Evolutionary conservation across 208 protist genomes (phyloP).

Genomic region (Crithidia thermophila): DNA sequence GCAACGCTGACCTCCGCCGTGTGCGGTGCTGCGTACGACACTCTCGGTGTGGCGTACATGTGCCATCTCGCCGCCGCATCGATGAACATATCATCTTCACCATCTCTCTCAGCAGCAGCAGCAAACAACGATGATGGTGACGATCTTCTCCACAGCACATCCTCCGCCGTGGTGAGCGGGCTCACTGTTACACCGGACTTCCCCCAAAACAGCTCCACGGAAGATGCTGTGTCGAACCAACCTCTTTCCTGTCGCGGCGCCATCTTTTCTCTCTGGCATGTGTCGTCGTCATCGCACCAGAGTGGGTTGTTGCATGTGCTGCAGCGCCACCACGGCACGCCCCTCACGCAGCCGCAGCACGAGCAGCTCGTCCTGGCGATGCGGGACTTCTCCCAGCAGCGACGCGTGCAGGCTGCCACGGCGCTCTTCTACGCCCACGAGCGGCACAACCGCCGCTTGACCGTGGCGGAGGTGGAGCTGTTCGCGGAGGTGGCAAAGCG

Average conservation of each 20-base stretch:
- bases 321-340: slow-evolving; percentile 19
- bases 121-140: neutral
- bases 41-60: slow-evolving; percentile 2
- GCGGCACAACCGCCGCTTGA: slow-evolving; percentile 29
- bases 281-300: neutral
- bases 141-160: too few species aligned
- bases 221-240: too few species aligned
- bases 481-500: slow-evolving; percentile 50
- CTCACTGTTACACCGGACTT: too few species aligned
- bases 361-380: slow-evolving; percentile 39
- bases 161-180: too few species aligned
- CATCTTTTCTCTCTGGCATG: neutral
- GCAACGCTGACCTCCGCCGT: neutral
- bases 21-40: slow-evolving; percentile 8
- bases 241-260: neutral
- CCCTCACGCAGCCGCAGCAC: slow-evolving; percentile 38
- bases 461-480: slow-evolving; percentile 40
- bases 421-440: slow-evolving; percentile 48
- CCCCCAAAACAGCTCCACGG: neutral
- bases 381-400: slow-evolving; percentile 24
- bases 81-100: too few species aligned
- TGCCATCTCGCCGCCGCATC: slow-evolving; percentile 27
- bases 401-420: slow-evolving; percentile 34
- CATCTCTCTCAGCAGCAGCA: neutral
- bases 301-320: slow-evolving; percentile 7